A percentile compares a stretch with the other conserved stretches of the same genome.
Evolutionary conservation across 2,329 filamentous ascomycete genomes (phyloP).

Genomic region (Penicillium sp.): DNA sequence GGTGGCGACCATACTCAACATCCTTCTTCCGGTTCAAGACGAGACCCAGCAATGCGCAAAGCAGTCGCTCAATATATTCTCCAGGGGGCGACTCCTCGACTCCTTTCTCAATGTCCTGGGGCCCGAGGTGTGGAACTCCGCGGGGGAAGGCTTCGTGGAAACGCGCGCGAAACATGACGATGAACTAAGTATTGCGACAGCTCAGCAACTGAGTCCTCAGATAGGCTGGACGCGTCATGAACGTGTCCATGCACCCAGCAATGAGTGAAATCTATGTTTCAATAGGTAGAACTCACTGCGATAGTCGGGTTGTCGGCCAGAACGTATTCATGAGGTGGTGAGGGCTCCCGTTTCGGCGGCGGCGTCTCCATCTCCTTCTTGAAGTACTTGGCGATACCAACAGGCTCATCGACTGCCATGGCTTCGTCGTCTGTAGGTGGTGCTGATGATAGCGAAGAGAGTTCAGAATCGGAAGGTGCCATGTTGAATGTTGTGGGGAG

Average conservation of each 20-base stretch:
- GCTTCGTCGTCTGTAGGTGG: conserved; percentile 56
- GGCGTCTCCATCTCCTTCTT: conserved; percentile 50
- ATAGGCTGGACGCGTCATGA: conserved; percentile 27
- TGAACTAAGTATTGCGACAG: conserved; percentile 60
- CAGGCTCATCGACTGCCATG: conserved; percentile 38
- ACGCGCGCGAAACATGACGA: conserved; percentile 95
- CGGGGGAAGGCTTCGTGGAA: conserved; percentile 86
- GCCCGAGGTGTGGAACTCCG: conserved; percentile 81
- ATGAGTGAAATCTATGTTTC: conserved; percentile 34
- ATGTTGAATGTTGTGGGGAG: conserved; percentile 30
- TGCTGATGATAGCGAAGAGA: conserved; percentile 55
- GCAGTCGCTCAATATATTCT: conserved; percentile 76
- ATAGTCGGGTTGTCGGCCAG: conserved; percentile 88
- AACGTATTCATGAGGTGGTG: conserved; percentile 83
- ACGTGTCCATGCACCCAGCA: conserved; percentile 12
- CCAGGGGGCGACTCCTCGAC: conserved; percentile 72
- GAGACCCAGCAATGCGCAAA: conserved; percentile 82
- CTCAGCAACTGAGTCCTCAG: conserved; percentile 33
- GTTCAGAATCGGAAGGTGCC: conserved; percentile 53
- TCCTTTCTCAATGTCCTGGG: conserved; percentile 89
- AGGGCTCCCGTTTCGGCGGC: conserved; percentile 74
- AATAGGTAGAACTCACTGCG: conserved; percentile 61
- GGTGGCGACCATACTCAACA: conserved; percentile 71
- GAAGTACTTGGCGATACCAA: conserved; percentile 47
- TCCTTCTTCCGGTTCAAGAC: conserved; percentile 97